Percentiles rank a stretch among this genome's conserved stretches.
phyloP scores from a whole-genome alignment of 2,329 filamentous ascomycete species.

The Cladorrhinum sp. region DNA sequence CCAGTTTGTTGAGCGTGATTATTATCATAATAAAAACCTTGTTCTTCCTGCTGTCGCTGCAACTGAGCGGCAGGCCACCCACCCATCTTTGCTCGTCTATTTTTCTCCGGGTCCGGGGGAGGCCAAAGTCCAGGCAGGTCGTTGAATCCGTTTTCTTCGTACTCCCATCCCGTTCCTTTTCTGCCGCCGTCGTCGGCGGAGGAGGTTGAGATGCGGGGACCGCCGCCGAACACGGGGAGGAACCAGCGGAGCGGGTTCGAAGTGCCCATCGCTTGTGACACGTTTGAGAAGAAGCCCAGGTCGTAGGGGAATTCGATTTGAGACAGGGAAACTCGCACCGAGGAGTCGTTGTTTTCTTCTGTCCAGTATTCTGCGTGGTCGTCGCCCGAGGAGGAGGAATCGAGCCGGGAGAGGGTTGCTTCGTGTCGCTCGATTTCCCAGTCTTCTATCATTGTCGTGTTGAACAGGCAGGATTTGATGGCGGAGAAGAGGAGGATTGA shows the following conservation, averaged over 20 bases:
- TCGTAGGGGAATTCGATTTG: constrained; percentile 81
- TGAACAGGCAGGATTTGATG: constrained; percentile 59
- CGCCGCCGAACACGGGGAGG: constrained; percentile 57
- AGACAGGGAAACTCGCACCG: constrained; percentile 46
- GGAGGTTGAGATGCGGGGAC: constrained; percentile 44
- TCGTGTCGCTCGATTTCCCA: constrained; percentile 70
- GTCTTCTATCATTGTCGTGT: constrained; percentile 76
- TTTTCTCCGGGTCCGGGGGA: constrained; percentile 60
- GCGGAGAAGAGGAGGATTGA: constrained; percentile 63
- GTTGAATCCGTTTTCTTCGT: constrained; percentile 77
- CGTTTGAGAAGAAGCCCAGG: constrained; percentile 69
- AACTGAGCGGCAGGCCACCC: constrained; percentile 40
- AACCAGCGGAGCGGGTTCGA: constrained; percentile 65
- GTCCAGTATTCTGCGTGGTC: no score
- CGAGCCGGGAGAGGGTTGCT: constrained; percentile 46
- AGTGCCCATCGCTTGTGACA: constrained; percentile 73
- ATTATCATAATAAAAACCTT: constrained; percentile 27
- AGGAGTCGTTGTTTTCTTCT: constrained; percentile 33
- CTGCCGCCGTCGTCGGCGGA: constrained; percentile 37
- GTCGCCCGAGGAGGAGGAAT: constrained; percentile 27
- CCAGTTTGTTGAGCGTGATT: constrained; percentile 33
- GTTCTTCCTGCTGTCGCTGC: constrained; percentile 7
- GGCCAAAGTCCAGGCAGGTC: constrained; percentile 59
- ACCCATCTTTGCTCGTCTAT: constrained; percentile 40
- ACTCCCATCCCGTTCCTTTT: constrained; percentile 53